These are phyloP conservation scores for Lepidium campestre DNA, from an alignment of 441 rosid species.

Conservation along the genomic window DNA sequence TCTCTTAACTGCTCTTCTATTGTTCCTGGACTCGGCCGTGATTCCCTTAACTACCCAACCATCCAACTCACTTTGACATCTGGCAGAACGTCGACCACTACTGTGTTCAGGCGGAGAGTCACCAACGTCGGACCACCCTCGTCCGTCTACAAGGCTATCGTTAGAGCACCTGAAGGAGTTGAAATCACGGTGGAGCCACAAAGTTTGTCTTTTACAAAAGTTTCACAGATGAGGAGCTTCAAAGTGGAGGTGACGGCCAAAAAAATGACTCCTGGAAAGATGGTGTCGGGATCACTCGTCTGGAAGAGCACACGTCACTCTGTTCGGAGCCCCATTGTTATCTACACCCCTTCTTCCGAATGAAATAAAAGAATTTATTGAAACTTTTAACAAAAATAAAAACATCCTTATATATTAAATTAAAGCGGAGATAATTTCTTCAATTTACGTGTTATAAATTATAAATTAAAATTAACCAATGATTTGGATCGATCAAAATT, in stretches of 20 bases:
- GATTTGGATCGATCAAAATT: too few relatives aligned
- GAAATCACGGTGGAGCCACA: conserved; percentile 42
- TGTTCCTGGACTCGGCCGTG: conserved; percentile 55
- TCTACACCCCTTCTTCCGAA: conserved; percentile 28
- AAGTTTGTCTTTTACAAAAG: conserved; percentile 39
- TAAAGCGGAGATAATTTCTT: too few relatives aligned
- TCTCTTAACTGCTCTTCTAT: conserved; percentile 52
- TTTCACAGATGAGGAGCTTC: conserved; percentile 54
- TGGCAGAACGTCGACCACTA: conserved; percentile 22
- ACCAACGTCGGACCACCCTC: conserved; percentile 51
- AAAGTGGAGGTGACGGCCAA: conserved; percentile 63
- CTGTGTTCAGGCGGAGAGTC: conserved; percentile 46
- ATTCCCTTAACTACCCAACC: conserved; percentile 59
- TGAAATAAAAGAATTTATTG: background rate
- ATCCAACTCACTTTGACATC: conserved; percentile 43
- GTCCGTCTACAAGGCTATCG: conserved; percentile 42
- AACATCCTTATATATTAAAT: too few relatives aligned
- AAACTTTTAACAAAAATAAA: too few relatives aligned
- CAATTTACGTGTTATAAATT: too few relatives aligned
- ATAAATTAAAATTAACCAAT: too few relatives aligned
- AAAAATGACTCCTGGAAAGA: conserved; percentile 29
- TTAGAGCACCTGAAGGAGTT: conserved; percentile 46
- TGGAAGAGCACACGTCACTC: conserved; percentile 44
- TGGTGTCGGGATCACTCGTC: conserved; percentile 52
- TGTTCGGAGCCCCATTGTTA: conserved; percentile 59